Base-by-base conservation (phyloP, 768 basidiomycete genomes). In the Xerocomellus amylosporus region DNA sequence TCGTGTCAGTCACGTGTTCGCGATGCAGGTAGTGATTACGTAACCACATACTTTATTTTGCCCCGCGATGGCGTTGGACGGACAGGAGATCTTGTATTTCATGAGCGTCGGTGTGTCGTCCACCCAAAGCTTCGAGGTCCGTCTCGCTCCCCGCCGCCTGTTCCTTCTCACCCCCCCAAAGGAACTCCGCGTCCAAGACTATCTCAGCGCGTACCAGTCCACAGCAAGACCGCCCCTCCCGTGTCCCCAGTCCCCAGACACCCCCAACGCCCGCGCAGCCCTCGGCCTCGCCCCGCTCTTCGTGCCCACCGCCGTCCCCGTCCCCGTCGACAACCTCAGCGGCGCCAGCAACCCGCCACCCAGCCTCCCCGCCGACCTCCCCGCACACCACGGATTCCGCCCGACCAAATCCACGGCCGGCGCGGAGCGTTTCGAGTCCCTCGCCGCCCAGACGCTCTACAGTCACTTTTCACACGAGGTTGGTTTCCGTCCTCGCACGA, bases 131-230 rank as follows among this genome's bases (percentile, higher is more conserved):
- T 70, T 70, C 64, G 70, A 70, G 68, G 68, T 71, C 9, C 36
- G 59, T 43, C 34, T 4, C 1, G 7, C 15, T 49, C 2, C 20
- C 7, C 19, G 2, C 7, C n/a, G n/a, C 4, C 5, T 34, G 22
- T 20, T 22, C 4, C 10, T 48, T 45, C n/a, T 39, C 10, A 58
- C 5, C 1, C 26, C 36, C 14, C 5, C 28, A 34, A 56, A 86
- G 85, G 85, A 86, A 73, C 67, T 75, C 24, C 79, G 85, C 37
- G 58, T 77, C 5, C 70, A 75, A 36, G 84, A 85, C 63, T 87
- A 87, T 58, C 57, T 83, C 28, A 67, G 66, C 20, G 74, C 79
- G 1, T 85, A 81, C 59, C 64, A 59, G 28, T 58, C 75, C 0
- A 81, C 80, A 0, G 76, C 79, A 15, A 62, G 69, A 38, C 74